Evolutionary conservation across 805 yeast genomes (phyloP).

Genomic region (Yamadazyma phyllophila): DNA sequence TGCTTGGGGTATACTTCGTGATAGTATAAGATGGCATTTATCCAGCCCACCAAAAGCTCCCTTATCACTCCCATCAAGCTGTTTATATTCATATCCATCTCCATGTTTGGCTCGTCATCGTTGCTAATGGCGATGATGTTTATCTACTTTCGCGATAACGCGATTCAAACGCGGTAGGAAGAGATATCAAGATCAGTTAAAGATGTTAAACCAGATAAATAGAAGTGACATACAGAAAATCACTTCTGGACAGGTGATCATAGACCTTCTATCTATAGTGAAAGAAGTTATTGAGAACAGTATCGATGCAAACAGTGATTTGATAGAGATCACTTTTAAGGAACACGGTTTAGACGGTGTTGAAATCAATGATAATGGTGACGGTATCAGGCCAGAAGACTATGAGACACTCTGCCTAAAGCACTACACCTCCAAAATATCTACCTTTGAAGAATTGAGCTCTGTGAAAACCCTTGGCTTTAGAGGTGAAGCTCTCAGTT

Average conservation of each 20-base stretch:
- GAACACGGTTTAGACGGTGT: constrained; percentile 73
- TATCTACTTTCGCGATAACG: constrained; percentile 11
- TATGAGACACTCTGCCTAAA: constrained; percentile 54
- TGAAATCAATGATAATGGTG: constrained; percentile 68
- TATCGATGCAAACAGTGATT: constrained; percentile 71
- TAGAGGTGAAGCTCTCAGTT: constrained; percentile 79
- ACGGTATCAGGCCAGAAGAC: constrained; percentile 56
- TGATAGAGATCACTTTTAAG: constrained; percentile 63
- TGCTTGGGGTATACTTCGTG: constrained; percentile 52
- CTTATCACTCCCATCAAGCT: constrained; percentile 33
- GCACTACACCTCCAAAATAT: constrained; percentile 67
- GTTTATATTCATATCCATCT: constrained; percentile 13
- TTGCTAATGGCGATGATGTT: no score
- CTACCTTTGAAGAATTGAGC: constrained; percentile 52
- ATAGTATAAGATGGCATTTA: constrained; percentile 55
- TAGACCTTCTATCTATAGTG: constrained; percentile 70
- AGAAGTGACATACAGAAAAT: constrained; percentile 64
- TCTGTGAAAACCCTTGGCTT: constrained; percentile 62
- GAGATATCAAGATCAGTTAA: neutral
- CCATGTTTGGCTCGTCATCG: neutral
- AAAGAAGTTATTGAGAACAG: constrained; percentile 88
- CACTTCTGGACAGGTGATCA: constrained; percentile 92
- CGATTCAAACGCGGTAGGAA: neutral
- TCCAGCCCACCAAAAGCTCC: constrained; percentile 50
- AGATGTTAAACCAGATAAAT: constrained; percentile 10